These are phyloP conservation scores for Trichoderma aggressivum DNA, from an alignment of 2,329 filamentous ascomycete species.

Conservation along the genomic window DNA sequence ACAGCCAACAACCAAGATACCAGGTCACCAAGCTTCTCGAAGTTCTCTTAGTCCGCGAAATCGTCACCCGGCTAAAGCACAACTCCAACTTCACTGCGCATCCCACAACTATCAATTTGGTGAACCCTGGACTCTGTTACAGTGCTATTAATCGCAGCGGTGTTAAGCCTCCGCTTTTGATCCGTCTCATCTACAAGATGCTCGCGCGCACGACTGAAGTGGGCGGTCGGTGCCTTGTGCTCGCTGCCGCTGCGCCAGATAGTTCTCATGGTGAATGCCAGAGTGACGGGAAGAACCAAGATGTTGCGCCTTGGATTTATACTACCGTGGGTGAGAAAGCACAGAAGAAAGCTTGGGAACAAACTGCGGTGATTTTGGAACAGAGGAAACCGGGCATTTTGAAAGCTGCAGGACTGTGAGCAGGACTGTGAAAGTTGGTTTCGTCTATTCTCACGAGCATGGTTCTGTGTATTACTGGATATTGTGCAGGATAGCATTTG, in stretches of 20 bases:
- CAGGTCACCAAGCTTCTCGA: not conserved
- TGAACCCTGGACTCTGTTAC: not conserved
- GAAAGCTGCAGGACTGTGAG: not conserved
- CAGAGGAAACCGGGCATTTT: not conserved
- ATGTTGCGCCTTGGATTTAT: not conserved
- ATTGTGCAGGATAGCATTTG: not conserved
- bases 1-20: not conserved
- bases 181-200: not conserved
- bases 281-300: not conserved
- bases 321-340: not conserved
- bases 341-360: not conserved
- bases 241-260: not conserved
- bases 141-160: not conserved
- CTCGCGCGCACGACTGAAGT: not conserved
- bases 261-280: not conserved
- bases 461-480: not conserved
- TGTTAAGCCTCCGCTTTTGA: not conserved
- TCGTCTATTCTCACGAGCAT: not conserved
- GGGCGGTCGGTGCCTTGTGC: not conserved
- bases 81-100: accelerated
- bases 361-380: not conserved
- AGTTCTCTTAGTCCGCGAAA: not conserved
- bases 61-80: not conserved
- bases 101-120: not conserved
- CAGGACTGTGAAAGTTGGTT: not conserved